Evolutionary conservation across 1,284 basidiomycete species (phyloP).

Genomic region (Heliocybe sulcata): DNA sequence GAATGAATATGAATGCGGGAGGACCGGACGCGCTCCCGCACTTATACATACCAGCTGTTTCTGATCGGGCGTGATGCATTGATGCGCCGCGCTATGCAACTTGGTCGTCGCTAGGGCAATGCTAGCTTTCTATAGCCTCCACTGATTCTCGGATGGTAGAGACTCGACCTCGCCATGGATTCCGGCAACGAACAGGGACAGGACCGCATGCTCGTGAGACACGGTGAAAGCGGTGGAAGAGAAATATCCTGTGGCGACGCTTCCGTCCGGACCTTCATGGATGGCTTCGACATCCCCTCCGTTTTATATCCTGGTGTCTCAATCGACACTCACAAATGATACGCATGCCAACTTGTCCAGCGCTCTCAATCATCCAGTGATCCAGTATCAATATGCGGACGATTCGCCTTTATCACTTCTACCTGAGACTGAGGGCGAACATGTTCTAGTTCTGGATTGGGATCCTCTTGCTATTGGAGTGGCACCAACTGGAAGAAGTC

Average conservation of each 20-base stretch:
- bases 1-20: not conserved
- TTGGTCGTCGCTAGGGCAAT: not conserved
- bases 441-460: constrained; percentile 65
- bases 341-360: constrained; percentile 19
- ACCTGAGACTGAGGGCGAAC: constrained; percentile 51
- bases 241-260: not conserved
- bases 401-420: constrained; percentile 58
- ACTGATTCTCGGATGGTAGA: not conserved
- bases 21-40: not conserved
- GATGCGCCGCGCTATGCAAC: not conserved
- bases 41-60: not conserved
- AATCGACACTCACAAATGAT: constrained; percentile 25
- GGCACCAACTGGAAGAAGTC: constrained; percentile 40
- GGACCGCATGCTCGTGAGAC: not conserved
- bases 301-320: constrained; percentile 56
- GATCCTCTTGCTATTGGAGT: constrained; percentile 24
- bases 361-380: constrained; percentile 57
- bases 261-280: not conserved
- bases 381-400: constrained; percentile 79
- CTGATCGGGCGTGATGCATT: not conserved
- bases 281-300: constrained; percentile 28
- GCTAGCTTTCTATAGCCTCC: not conserved
- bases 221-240: no score
- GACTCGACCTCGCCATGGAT: not conserved
- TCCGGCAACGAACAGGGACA: not conserved